Evolutionary conservation across 169 alveolate genomes (phyloP).

Genomic region (Perkinsus olseni): DNA sequence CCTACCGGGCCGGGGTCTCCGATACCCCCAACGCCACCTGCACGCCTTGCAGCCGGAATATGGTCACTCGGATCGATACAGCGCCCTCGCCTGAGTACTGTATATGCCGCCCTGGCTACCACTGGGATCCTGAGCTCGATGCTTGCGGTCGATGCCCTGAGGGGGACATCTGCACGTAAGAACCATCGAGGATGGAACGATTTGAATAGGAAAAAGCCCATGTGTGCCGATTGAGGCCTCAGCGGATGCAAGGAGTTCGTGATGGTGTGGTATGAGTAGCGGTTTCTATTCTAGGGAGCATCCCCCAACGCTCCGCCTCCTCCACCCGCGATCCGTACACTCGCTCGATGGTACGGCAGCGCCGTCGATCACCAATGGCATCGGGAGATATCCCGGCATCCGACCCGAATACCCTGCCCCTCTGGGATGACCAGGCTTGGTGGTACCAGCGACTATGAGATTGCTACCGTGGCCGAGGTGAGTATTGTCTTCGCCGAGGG

Average conservation of each 20-base stretch:
- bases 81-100: neutral
- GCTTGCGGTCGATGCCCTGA: neutral
- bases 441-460: neutral
- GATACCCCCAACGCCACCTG: neutral
- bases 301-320: neutral
- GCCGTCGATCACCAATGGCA: neutral
- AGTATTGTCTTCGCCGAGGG: neutral
- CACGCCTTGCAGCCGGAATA: neutral
- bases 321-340: neutral
- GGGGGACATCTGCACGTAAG: neutral
- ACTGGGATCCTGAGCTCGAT: neutral
- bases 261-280: too few relatives aligned
- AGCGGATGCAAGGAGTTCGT: too few relatives aligned
- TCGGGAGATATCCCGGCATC: neutral
- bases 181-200: neutral
- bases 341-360: neutral
- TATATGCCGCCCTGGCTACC: neutral
- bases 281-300: neutral
- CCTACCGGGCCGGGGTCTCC: neutral
- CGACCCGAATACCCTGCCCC: neutral
- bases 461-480: too few relatives aligned
- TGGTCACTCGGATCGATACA: neutral
- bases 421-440: neutral
- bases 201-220: too few relatives aligned
- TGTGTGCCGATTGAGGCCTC: too few relatives aligned